These are phyloP conservation scores for Solanum hybrid DNA, from an alignment of 305 asterid species.

Conservation along the genomic window DNA sequence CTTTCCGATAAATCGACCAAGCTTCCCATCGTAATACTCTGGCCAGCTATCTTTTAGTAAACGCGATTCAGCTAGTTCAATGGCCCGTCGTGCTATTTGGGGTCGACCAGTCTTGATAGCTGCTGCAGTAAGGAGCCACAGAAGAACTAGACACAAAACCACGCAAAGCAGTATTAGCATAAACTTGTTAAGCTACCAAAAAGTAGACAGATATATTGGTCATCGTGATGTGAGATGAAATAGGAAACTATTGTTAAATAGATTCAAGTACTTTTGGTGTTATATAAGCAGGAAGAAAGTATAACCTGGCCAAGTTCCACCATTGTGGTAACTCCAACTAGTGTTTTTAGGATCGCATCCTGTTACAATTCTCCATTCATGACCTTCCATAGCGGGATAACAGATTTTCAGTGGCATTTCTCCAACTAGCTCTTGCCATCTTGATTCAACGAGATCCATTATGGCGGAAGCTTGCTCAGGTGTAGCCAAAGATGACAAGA, in stretches of 20 bases:
- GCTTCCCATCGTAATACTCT: conserved; percentile 69
- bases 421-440: conserved; percentile 71
- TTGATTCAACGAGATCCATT: conserved; percentile 72
- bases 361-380: conserved; percentile 74
- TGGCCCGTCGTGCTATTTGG: conserved; percentile 64
- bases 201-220: background rate
- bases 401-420: conserved; percentile 80
- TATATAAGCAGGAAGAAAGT: background rate
- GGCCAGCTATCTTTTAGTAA: conserved; percentile 65
- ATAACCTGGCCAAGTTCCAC: conserved; percentile 90
- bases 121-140: conserved; percentile 83
- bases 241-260: background rate
- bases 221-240: background rate
- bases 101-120: conserved; percentile 75
- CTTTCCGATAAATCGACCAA: conserved; percentile 65
- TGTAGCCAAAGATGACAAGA: conserved; percentile 65
- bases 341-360: conserved; percentile 88
- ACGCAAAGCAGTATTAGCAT: background rate
- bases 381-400: conserved; percentile 76
- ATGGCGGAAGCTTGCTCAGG: conserved; percentile 80
- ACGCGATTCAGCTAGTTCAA: conserved; percentile 61
- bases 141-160: conserved; percentile 36
- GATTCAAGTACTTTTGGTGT: background rate
- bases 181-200: background rate
- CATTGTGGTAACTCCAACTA: conserved; percentile 81